Conservation (phyloP, 768 basidiomycete genomes). For the Tylopilus sp. region DNA sequence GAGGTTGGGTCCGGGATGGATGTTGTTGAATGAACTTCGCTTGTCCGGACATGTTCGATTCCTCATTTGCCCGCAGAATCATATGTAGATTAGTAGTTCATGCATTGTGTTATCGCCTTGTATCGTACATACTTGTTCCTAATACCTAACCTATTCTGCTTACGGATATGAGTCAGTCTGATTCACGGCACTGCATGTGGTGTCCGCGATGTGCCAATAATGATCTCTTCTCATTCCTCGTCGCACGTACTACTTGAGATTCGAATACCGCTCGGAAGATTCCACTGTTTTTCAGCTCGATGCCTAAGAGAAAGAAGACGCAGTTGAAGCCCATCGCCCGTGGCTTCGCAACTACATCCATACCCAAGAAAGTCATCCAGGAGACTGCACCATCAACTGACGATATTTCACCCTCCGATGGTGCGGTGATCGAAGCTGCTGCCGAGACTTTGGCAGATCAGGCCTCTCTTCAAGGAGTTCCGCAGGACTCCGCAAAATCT, state of each 20-base stretch:
- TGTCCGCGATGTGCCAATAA: neutral
- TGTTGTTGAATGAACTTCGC: constrained; percentile 21
- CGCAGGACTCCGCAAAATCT: constrained; percentile 25
- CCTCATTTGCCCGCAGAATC: constrained; percentile 12
- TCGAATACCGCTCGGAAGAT: neutral
- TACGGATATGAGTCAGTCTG: neutral
- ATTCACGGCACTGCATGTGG: neutral
- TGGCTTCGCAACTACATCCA: constrained; percentile 79
- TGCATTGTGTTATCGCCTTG: constrained; percentile 26
- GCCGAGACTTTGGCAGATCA: constrained; percentile 8
- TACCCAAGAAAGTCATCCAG: constrained; percentile 66
- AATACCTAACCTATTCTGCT: constrained; percentile 20
- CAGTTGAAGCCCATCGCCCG: constrained; percentile 71
- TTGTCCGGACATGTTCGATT: constrained; percentile 13
- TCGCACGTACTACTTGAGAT: neutral
- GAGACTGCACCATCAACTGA: constrained; percentile 17
- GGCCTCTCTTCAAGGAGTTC: constrained; percentile 2
- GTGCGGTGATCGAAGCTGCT: constrained; percentile 4
- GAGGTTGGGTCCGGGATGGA: constrained; percentile 28
- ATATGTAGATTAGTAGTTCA: constrained; percentile 30
- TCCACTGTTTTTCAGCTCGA: constrained; percentile 21
- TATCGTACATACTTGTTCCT: constrained; percentile 30
- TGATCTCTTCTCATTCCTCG: neutral
- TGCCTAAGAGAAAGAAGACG: constrained; percentile 86
- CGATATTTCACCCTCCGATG: constrained; percentile 2